Conservation (phyloP, 495 filamentous ascomycete genomes). For the Hamigera avellanea region DNA sequence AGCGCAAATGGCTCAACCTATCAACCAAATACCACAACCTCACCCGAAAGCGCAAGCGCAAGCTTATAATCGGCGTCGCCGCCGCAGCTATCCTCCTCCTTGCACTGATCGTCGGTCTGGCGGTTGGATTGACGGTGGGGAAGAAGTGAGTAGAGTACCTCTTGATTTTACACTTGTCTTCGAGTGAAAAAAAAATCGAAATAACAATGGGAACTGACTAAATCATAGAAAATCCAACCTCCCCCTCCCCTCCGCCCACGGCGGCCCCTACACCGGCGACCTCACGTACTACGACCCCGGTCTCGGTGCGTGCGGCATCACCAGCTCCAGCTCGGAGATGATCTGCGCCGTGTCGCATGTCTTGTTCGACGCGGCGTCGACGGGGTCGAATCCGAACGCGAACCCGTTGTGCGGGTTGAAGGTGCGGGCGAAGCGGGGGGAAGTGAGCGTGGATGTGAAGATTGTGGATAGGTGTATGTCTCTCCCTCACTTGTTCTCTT, state of each 20-base stretch:
- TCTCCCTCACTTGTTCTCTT: no score
- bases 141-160: slow-evolving; percentile 8
- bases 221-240: slow-evolving; percentile 24
- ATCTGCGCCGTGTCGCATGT: slow-evolving; percentile 58
- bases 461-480: slow-evolving; percentile 62
- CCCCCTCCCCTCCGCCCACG: slow-evolving; percentile 42
- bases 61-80: slow-evolving; percentile 12
- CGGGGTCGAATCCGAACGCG: slow-evolving; percentile 48
- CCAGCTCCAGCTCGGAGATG: slow-evolving; percentile 34
- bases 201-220: no score
- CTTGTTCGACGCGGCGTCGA: slow-evolving; percentile 51
- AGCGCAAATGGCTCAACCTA: neutral
- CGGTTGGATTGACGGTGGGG: slow-evolving; percentile 35
- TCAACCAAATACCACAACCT: neutral
- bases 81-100: slow-evolving; percentile 26
- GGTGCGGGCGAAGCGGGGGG: slow-evolving; percentile 43
- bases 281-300: slow-evolving; percentile 60
- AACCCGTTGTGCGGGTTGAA: slow-evolving; percentile 61
- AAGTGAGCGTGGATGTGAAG: slow-evolving; percentile 48
- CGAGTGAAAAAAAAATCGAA: neutral
- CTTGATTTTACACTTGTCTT: slow-evolving; percentile 2
- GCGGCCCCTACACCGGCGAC: slow-evolving; percentile 46
- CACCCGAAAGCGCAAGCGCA: slow-evolving; percentile 17
- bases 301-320: slow-evolving; percentile 60
- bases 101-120: slow-evolving; percentile 43